Evolutionary conservation across 108 stramenopile genomes (phyloP), one percentile per base, ranked within the genome.

Genomic region (Seminavis robusta): DNA sequence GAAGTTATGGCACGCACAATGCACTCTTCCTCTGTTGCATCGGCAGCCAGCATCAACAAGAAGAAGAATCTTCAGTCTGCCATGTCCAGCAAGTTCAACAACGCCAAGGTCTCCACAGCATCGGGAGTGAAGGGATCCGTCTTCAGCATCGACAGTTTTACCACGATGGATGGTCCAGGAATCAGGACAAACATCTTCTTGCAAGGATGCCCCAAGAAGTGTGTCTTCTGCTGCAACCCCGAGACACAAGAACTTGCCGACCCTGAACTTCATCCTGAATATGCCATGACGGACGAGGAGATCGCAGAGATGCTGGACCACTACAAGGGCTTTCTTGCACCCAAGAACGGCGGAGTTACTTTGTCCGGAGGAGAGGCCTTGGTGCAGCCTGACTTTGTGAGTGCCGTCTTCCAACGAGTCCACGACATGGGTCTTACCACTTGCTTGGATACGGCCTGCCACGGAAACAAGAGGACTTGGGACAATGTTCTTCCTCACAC

Each of bases 161-260:
- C 69, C 1, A 67, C 75, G 28, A 62, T 64, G 9, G 75, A 76
- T 71, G 75, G 75, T 9, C 75, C 75, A 11, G 69, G 79, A 33
- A 69, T 80, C 26, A 57, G 79, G 17, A 60, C 61, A 1, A 47
- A 64, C 50, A 57, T 84, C 10, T 84, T 84, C 57, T 60, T 84
- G 31, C 83, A 84, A 59, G 83, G 83, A 26, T 84, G 83, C 47
- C 42, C 61, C n/a, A 80, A 77, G 57, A 70, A 74, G 21, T 82
- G 81, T 45, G 34, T 61, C 11, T 81, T 65, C 39, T 81, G 81
- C 59, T 77, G 72, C 27, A 84, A 84, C 33, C 83, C 83, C 9
- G 83, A 84, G 43, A 84, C 83, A 3, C 79, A 77, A 46, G 53
- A 45, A 19, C 42, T 77, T 17, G 68, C 65, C 7, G 63, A 83